Evolutionary conservation across 345 rosid species (phyloP).

Genomic region (Limnanthes douglasii): DNA sequence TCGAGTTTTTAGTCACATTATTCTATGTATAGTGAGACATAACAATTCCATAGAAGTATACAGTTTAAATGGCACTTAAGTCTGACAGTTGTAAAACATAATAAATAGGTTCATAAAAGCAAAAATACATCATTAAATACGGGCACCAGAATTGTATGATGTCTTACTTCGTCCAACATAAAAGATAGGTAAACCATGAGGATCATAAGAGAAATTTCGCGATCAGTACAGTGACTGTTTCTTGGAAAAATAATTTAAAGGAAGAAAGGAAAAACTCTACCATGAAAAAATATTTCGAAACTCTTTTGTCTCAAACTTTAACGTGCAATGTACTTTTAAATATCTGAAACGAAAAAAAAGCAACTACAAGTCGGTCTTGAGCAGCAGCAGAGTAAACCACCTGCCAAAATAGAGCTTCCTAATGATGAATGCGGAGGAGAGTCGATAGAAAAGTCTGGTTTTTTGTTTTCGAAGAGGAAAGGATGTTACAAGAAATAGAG

Average conservation of each 20-base stretch:
- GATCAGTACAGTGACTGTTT: constrained; percentile 33
- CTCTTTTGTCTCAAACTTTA: background rate
- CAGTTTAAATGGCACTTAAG: constrained; percentile 36
- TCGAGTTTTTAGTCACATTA: constrained; percentile 32
- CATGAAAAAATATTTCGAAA: background rate
- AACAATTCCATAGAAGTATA: constrained; percentile 37
- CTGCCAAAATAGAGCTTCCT: constrained; percentile 39
- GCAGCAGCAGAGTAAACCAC: constrained; percentile 7
- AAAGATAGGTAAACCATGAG: constrained; percentile 42
- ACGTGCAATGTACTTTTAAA: background rate
- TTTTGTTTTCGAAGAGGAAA: no score
- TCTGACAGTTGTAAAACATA: constrained; percentile 21
- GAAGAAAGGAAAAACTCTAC: background rate
- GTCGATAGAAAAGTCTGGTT: no score
- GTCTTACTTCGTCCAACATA: constrained; percentile 29
- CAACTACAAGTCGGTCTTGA: background rate
- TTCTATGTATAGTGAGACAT: constrained; percentile 48
- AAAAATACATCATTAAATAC: background rate
- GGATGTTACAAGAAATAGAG: no score
- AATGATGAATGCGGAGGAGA: constrained; percentile 29
- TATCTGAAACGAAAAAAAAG: background rate
- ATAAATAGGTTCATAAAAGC: background rate
- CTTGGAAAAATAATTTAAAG: background rate
- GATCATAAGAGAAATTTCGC: constrained; percentile 34
- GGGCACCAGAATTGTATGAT: background rate